Percentiles rank a stretch among this genome's conserved stretches.
These are phyloP conservation scores for Saccharomycopsis sp. DNA, from an alignment of 805 yeast genomes.

Conservation along the genomic window DNA sequence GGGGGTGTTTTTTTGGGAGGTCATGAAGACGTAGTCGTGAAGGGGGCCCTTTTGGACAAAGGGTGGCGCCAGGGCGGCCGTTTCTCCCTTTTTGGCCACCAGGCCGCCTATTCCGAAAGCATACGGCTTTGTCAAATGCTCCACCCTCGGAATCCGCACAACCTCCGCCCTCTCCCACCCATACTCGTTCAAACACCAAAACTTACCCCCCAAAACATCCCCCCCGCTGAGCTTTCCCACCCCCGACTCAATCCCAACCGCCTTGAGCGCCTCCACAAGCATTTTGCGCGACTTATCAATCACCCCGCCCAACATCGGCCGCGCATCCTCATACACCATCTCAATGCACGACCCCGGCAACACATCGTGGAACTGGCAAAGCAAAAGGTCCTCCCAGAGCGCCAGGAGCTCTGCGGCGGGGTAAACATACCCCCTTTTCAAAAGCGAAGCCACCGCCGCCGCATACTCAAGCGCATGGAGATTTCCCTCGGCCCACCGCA, in stretches of 20 bases:
- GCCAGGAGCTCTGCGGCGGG: slow-evolving; percentile 62
- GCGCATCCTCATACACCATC: slow-evolving; percentile 87
- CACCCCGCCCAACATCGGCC: slow-evolving; percentile 62
- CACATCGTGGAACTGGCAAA: slow-evolving; percentile 97
- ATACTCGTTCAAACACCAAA: slow-evolving; percentile 43
- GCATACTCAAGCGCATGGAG: slow-evolving; percentile 81
- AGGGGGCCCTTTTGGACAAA: slow-evolving; percentile 22
- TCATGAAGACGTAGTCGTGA: slow-evolving; percentile 23
- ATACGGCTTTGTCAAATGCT: no score
- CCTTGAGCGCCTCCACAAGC: slow-evolving; percentile 43
- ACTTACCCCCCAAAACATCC: slow-evolving; percentile 16
- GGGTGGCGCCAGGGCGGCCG: neutral
- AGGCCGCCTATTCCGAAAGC: slow-evolving; percentile 11
- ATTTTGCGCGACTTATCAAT: slow-evolving; percentile 47
- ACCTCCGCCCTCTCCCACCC: slow-evolving; percentile 58
- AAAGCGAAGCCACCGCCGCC: slow-evolving; percentile 65
- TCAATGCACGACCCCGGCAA: slow-evolving; percentile 95
- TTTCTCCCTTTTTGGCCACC: neutral
- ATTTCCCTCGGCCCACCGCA: slow-evolving; percentile 68
- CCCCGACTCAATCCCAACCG: slow-evolving; percentile 30
- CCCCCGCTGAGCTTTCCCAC: no score
- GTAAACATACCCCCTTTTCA: slow-evolving; percentile 49
- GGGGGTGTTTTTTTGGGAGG: slow-evolving; percentile 3
- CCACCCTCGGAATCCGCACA: slow-evolving; percentile 33
- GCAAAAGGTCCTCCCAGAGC: slow-evolving; percentile 81